A percentile compares a stretch with the other conserved stretches of the same genome.
These are phyloP conservation scores for Gautieria morchelliformis DNA, from an alignment of 768 basidiomycete genomes.

Conservation along the genomic window DNA sequence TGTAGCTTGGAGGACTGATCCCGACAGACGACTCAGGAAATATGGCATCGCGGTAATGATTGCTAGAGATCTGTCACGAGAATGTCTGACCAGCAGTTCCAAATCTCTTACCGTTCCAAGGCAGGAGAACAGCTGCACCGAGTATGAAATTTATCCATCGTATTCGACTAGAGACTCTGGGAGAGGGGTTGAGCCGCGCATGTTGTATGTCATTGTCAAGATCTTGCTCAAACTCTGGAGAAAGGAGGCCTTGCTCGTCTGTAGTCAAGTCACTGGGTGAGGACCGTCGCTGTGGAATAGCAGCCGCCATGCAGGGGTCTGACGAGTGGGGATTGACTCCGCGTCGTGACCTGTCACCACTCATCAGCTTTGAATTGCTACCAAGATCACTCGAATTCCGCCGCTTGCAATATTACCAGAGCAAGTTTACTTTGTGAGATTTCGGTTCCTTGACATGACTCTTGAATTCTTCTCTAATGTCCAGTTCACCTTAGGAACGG, in stretches of 20 bases:
- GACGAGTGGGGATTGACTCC: not conserved
- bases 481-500: not conserved
- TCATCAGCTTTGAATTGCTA: too few relatives aligned
- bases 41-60: constrained; percentile 82
- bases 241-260: not conserved
- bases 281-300: not conserved
- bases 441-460: not conserved
- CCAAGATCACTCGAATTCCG: too few relatives aligned
- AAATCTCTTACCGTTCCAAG: constrained; percentile 73
- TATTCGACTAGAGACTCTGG: not conserved
- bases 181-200: not conserved
- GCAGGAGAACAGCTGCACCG: constrained; percentile 70
- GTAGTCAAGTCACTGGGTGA: not conserved
- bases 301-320: not conserved
- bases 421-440: not conserved
- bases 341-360: too few relatives aligned
- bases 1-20: constrained; percentile 44
- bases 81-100: constrained; percentile 3
- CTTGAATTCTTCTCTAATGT: not conserved
- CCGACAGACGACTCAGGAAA: constrained; percentile 60
- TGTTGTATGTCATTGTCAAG: not conserved
- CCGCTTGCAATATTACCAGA: too few relatives aligned
- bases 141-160: constrained; percentile 60
- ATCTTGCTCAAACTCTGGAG: not conserved
- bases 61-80: constrained; percentile 32